Conservation (phyloP, 371 early-diverging fungal genomes). For the Funneliformis caledonium region DNA sequence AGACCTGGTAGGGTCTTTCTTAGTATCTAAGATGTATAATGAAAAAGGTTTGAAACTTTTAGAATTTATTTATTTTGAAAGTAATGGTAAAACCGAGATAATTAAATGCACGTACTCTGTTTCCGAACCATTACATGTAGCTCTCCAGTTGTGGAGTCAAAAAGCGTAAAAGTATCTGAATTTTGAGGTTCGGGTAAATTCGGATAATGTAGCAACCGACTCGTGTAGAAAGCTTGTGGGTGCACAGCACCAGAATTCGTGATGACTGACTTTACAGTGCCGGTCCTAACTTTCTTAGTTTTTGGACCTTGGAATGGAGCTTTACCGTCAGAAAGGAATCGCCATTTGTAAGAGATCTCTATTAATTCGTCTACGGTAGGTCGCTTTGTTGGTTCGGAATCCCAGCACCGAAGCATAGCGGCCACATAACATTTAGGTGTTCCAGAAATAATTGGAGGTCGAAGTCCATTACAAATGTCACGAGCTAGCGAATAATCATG, state of each 20-base stretch:
- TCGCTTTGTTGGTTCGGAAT: constrained; percentile 14
- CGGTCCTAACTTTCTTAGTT: constrained; percentile 10
- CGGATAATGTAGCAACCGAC: constrained; percentile 36
- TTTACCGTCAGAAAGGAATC: constrained; percentile 25
- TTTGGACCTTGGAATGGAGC: constrained; percentile 39
- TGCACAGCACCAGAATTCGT: constrained; percentile 15
- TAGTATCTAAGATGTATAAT: neutral
- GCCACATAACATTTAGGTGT: constrained; percentile 36
- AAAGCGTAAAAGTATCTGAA: constrained; percentile 31
- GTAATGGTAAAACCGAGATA: neutral
- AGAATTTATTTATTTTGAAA: neutral
- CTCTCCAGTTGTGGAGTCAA: constrained; percentile 34
- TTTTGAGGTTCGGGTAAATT: constrained; percentile 35
- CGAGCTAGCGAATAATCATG: constrained; percentile 29
- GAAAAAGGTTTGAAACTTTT: neutral
- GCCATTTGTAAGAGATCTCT: constrained; percentile 26
- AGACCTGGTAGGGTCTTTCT: neutral
- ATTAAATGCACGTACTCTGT: neutral
- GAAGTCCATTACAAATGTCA: constrained; percentile 35
- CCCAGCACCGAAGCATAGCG: constrained; percentile 40
- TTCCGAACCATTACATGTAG: constrained; percentile 25
- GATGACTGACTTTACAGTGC: neutral
- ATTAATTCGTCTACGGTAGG: constrained; percentile 14
- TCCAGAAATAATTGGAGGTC: constrained; percentile 35
- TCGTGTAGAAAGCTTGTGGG: constrained; percentile 39